A percentile compares a stretch with the other conserved stretches of the same genome.
Evolutionary conservation across 306 rosid genomes (phyloP).

Genomic region (Cucurbita pepo): DNA sequence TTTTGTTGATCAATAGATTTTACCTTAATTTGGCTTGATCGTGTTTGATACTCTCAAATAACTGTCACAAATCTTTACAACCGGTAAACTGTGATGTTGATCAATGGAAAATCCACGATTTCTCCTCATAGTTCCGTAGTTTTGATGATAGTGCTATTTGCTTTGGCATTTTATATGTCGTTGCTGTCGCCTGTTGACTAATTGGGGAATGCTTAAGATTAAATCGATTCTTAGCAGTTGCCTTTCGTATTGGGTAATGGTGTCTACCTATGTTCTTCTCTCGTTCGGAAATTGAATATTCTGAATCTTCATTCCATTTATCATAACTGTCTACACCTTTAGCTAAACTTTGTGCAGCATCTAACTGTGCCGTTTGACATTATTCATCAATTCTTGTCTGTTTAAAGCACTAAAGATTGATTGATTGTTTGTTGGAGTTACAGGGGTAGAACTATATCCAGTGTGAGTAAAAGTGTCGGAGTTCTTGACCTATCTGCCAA

Average conservation of each 20-base stretch:
- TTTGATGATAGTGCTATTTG: background rate
- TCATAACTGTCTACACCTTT: background rate
- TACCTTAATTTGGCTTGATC: background rate
- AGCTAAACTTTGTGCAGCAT: background rate
- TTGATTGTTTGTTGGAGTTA: background rate
- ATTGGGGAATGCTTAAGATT: background rate
- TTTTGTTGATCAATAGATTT: background rate
- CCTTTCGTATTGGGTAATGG: background rate
- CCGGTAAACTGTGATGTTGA: too few species aligned
- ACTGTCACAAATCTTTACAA: too few species aligned
- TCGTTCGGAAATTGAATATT: background rate
- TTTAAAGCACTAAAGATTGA: background rate
- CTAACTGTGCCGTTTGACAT: background rate
- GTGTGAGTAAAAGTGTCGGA: slow-evolving; percentile 57
- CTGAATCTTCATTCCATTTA: background rate
- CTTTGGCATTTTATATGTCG: background rate
- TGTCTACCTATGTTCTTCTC: background rate
- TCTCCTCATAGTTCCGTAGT: background rate
- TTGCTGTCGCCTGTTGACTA: background rate
- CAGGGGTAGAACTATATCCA: slow-evolving; percentile 41
- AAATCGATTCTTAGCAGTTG: background rate
- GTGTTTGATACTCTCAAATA: background rate
- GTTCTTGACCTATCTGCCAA: slow-evolving; percentile 69
- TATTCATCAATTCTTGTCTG: background rate
- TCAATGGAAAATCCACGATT: background rate